Evolutionary conservation across 352 stramenopile species (phyloP), one percentile per base, ranked within the genome.

Genomic region (Globisporangium irregulare): DNA sequence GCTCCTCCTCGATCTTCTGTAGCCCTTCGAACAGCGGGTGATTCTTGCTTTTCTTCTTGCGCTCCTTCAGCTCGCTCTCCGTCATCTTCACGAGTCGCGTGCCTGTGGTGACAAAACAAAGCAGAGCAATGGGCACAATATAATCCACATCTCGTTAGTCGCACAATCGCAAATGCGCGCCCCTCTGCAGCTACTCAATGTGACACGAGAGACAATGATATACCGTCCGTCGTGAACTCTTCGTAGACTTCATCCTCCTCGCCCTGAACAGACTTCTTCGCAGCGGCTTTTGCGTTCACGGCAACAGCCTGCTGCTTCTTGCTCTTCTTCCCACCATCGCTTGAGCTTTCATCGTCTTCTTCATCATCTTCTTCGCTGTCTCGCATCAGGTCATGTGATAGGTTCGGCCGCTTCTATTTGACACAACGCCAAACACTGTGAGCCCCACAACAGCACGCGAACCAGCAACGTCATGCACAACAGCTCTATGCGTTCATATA

Each of bases 1-100:
- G 69, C 60, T 94, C 86, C 56, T 90, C 73, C 59, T 94, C 84
- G 38, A 94, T 81, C 63, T 94, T 82, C 48, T 81, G 77, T 25
- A 94, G 76, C 0, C 86, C 86, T 59, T 92, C 82, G 70, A 94
- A 94, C 22, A 94, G 78, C 64, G 87, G 76, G 55, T 89, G 84
- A 55, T 73, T 79, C 55, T 73, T 77, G 9, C 67, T 73, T 64
- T 82, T 82, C 38, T 78, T 73, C 46, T 75, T 68, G 7, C 69
- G 66, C 57, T 56, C 54, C 41, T 66, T 74, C 20, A 51, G 46
- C 6, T 73, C 57, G 46, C 32, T 68, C 6, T 59, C 65, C 1
- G 36, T 60, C 61, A 89, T 36, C 9, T 66, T 76, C 32, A 91
- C 76, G 58, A 88, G 61, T 64, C 75, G 67, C 20, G 75, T 73